These are phyloP conservation scores for Arxiozyma telluris DNA, from an alignment of 1,139 yeast genomes.

Conservation along the genomic window DNA sequence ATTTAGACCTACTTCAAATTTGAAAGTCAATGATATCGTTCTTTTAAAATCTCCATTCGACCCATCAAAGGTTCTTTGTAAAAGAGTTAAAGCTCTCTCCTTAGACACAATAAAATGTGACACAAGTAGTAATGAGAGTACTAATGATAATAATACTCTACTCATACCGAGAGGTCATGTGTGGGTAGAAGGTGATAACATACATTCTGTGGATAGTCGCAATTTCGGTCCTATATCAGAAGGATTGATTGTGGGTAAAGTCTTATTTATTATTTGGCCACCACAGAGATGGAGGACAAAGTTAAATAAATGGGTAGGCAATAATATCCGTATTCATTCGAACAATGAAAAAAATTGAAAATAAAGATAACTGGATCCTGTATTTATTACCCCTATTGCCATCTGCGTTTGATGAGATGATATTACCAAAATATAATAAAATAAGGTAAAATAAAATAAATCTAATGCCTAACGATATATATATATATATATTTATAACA, in stretches of 20 bases:
- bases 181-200: slow-evolving; percentile 93
- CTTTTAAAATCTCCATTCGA: slow-evolving; percentile 70
- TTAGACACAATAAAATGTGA: not conserved
- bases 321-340: slow-evolving; percentile 13
- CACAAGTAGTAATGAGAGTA: not conserved
- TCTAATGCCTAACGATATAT: not conserved
- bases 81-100: slow-evolving; percentile 57
- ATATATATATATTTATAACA: too few species aligned
- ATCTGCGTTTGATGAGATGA: not conserved
- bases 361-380: slow-evolving; percentile 2
- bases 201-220: slow-evolving; percentile 79
- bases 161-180: slow-evolving; percentile 65
- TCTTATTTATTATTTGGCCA: slow-evolving; percentile 60
- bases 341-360: not conserved
- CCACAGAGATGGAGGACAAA: slow-evolving; percentile 41
- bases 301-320: slow-evolving; percentile 19
- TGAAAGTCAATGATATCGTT: slow-evolving; percentile 62
- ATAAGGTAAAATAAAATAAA: not conserved
- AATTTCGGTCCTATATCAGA: slow-evolving; percentile 77
- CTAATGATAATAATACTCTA: not conserved
- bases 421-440: not conserved
- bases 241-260: slow-evolving; percentile 71
- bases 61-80: slow-evolving; percentile 65
- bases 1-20: slow-evolving; percentile 41
- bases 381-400: not conserved